Conservation (phyloP, 1,284 basidiomycete genomes). For the Tilletia walkeri region DNA sequence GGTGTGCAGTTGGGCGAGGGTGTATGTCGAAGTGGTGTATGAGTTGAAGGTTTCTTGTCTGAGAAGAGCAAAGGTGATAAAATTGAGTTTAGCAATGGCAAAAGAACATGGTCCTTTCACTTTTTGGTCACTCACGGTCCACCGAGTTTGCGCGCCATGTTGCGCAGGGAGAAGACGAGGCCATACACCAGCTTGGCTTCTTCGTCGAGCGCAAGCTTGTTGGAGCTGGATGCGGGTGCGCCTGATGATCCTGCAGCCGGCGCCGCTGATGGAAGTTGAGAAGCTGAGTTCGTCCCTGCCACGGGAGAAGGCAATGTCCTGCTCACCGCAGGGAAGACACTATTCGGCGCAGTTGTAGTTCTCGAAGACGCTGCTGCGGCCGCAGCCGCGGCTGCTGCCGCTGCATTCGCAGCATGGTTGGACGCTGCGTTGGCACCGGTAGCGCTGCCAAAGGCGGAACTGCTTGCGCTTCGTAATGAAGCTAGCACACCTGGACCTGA, state of each 20-base stretch:
- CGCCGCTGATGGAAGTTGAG: neutral
- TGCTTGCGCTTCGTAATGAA: conserved; percentile 16
- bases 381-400: no score
- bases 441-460: no score
- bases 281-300: neutral
- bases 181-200: conserved; percentile 97
- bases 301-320: neutral
- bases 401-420: no score
- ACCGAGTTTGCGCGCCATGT: conserved; percentile 86
- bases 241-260: neutral
- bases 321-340: conserved; percentile 3
- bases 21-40: conserved; percentile 88
- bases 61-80: conserved; percentile 14
- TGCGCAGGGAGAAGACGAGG: conserved; percentile 82
- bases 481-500: conserved; percentile 15
- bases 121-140: conserved; percentile 31
- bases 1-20: conserved; percentile 88
- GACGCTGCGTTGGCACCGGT: neutral
- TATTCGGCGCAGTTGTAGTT: neutral
- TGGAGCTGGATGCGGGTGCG: neutral
- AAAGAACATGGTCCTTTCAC: no score
- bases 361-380: neutral
- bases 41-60: conserved; percentile 87
- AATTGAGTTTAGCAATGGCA: no score
- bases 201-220: conserved; percentile 75